These are phyloP conservation scores for Rhododendron griersonianum DNA, from an alignment of 148 eudicot genomes.

Conservation along the genomic window DNA sequence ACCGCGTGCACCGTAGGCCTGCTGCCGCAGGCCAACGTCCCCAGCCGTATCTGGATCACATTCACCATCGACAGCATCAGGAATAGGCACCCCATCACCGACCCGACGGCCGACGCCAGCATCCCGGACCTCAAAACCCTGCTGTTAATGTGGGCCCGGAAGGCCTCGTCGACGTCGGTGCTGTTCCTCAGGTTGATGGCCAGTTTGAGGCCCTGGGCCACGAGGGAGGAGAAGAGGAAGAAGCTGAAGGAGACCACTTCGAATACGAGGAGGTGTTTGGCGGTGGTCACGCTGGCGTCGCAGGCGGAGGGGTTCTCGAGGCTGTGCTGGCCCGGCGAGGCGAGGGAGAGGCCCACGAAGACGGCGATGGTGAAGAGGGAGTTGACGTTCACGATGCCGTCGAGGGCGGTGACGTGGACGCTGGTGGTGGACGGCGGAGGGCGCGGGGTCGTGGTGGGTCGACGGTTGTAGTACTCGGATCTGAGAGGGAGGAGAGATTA, in stretches of 20 bases:
- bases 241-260: slow-evolving; percentile 81
- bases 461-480: neutral
- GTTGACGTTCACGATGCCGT: slow-evolving; percentile 77
- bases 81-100: slow-evolving; percentile 75
- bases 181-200: slow-evolving; percentile 70
- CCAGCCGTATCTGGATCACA: slow-evolving; percentile 27
- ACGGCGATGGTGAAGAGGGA: slow-evolving; percentile 90
- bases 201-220: slow-evolving; percentile 72
- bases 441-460: neutral
- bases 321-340: slow-evolving; percentile 57
- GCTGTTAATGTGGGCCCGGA: slow-evolving; percentile 55
- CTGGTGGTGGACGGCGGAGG: slow-evolving; percentile 42
- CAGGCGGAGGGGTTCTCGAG: slow-evolving; percentile 46
- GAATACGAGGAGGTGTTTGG: slow-evolving; percentile 55
- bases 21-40: slow-evolving; percentile 65
- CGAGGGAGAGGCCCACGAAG: slow-evolving; percentile 75
- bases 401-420: slow-evolving; percentile 80
- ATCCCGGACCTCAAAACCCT: slow-evolving; percentile 59
- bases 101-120: slow-evolving; percentile 73
- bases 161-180: slow-evolving; percentile 55
- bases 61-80: slow-evolving; percentile 38
- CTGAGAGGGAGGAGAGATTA: neutral
- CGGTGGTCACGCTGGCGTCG: slow-evolving; percentile 43
- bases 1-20: slow-evolving; percentile 46
- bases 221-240: slow-evolving; percentile 76